Conservation (phyloP, 139 green algal genomes). For the Asterochloris sp. region DNA sequence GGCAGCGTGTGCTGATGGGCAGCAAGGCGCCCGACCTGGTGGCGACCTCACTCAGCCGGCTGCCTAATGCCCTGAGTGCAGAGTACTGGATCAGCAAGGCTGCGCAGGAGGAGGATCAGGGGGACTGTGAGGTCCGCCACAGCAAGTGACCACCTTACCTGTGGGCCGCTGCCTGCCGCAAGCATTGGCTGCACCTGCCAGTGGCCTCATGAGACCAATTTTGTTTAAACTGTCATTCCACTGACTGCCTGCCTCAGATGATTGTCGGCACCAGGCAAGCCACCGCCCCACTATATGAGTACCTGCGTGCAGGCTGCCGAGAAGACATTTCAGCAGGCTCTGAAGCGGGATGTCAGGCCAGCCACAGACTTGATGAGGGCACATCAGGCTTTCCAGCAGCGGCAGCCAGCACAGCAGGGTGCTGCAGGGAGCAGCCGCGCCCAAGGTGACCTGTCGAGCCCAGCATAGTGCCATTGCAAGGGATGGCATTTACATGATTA, state of each 20-base stretch:
- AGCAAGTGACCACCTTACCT: no score
- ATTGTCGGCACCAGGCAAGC: not conserved
- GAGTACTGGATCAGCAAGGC: constrained; percentile 28
- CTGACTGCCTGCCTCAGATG: no score
- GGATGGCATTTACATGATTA: no score
- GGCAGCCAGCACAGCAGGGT: not conserved
- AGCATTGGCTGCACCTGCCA: no score
- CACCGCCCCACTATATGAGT: not conserved
- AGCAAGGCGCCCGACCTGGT: constrained; percentile 1
- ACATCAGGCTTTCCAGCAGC: not conserved
- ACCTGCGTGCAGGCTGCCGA: not conserved
- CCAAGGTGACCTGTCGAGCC: no score
- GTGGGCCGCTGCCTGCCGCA: no score
- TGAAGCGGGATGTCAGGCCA: constrained; percentile 25
- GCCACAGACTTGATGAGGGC: constrained; percentile 7
- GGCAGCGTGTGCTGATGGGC: not conserved
- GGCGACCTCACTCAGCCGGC: constrained; percentile 5
- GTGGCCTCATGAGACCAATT: no score
- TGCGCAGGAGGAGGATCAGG: not conserved
- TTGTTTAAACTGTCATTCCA: no score
- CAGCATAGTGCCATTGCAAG: no score
- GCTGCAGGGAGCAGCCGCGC: not conserved
- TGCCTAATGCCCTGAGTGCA: constrained; percentile 28
- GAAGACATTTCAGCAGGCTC: constrained; percentile 15
- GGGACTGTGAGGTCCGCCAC: constrained; percentile 8